Evolutionary conservation across 371 early-diverging fungal species (phyloP).

Genomic region (Polyrhizophydium stewartii): DNA sequence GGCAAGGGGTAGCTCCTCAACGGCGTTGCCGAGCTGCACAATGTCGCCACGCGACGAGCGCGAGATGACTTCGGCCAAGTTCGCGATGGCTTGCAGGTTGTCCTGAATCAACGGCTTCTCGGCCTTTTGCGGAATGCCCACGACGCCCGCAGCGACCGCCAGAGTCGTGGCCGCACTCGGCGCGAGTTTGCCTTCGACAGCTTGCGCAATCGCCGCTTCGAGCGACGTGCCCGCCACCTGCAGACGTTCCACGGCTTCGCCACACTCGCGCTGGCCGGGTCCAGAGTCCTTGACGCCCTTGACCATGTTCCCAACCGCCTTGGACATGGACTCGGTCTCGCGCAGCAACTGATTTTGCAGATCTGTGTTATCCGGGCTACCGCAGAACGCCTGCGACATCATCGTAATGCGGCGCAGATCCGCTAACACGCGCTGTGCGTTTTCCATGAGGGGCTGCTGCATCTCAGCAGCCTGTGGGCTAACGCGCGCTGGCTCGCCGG

Average conservation of each 20-base stretch:
- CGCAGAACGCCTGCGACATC: conserved; percentile 27
- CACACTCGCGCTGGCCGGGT: conserved; percentile 47
- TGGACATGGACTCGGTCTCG: conserved; percentile 17
- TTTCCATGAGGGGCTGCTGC: conserved; percentile 36
- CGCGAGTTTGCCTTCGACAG: background rate
- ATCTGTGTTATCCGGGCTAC: conserved; percentile 20
- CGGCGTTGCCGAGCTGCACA: conserved; percentile 20
- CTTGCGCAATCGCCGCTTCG: conserved; percentile 24
- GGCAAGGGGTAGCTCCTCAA: conserved; percentile 28
- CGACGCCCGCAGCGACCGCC: conserved; percentile 2
- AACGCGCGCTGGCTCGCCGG: conserved; percentile 33
- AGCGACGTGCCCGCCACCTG: conserved; percentile 15
- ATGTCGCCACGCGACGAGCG: conserved; percentile 27
- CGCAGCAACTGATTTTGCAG: conserved; percentile 15
- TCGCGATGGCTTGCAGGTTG: conserved; percentile 26
- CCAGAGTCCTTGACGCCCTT: conserved; percentile 20
- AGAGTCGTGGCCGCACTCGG: background rate
- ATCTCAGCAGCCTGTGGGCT: conserved; percentile 15
- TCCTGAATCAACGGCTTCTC: conserved; percentile 28
- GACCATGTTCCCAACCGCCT: conserved; percentile 20
- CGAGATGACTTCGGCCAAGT: conserved; percentile 35
- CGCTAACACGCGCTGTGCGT: conserved; percentile 14
- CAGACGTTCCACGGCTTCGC: conserved; percentile 27
- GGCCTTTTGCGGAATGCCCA: background rate
- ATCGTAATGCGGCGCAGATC: conserved; percentile 22